Evolutionary conservation across 257 asterid genomes (phyloP), one percentile per base, ranked within the genome.

Genomic region (Prunella vulgaris): DNA sequence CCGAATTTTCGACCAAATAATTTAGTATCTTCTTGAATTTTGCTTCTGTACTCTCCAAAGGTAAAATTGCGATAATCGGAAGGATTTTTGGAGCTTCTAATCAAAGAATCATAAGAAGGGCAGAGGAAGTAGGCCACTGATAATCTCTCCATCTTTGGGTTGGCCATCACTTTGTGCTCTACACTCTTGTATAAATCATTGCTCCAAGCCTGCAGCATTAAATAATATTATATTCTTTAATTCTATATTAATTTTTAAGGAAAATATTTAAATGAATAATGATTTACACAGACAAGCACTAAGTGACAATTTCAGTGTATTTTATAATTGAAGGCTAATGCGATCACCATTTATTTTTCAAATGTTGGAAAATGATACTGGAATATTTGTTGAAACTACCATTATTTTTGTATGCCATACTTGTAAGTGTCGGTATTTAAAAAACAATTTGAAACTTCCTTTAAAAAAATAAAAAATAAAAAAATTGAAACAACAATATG

Each of bases 141-240:
- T 80, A 82, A 87, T 77, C 96, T 87, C 77, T 90, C 93, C 53
- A 67, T 59, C 8, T 73, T 77, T 8, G 79, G 60, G 59, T 90
- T 83, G 0, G 80, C 78, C 79, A 84, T 74, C 72, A 87, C 96
- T 51, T 64, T 86, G 78, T 90, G 96, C 72, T 84, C 89, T 13
- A 90, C 88, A 64, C 95, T 90, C 71, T 77, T 87, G 27, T 87
- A 90, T 27, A 79, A 66, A 71, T 86, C 87, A 25, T 90, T 90
- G 72, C 96, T 90, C 96, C 93, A 90, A 24, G 93, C 96, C 96
- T 90, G 87, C 88, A 80, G 8, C 48, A 70, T 20, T 67, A 14
- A 1, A n/a, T n/a, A n/a, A n/a, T n/a, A n/a, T 53, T 52, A 33
- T 48, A 35, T 61, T 10, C 48, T 40, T 35, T 30, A 22, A 74